A percentile compares a stretch with the other conserved stretches of the same genome.
Evolutionary conservation across 1,284 basidiomycete genomes (phyloP).

Genomic region (Fistulinella staudtii): DNA sequence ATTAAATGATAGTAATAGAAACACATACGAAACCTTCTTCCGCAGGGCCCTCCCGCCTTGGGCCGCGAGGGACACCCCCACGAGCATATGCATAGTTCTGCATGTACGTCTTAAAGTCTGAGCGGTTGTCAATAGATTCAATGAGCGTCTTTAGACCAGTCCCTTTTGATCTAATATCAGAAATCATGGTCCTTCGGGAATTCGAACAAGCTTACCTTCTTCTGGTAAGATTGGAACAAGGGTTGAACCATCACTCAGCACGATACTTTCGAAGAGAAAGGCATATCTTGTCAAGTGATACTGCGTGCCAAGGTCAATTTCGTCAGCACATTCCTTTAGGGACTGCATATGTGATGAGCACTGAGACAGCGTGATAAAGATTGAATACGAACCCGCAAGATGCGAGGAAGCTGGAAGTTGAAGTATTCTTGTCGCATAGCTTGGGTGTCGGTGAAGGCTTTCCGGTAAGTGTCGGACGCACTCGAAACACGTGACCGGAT

Average conservation of each 20-base stretch:
- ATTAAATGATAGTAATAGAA: constrained; percentile 10
- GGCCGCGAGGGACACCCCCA: constrained; percentile 61
- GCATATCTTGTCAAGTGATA: constrained; percentile 96
- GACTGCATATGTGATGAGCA: constrained; percentile 46
- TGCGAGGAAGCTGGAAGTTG: constrained; percentile 92
- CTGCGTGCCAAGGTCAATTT: constrained; percentile 95
- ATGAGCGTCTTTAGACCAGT: constrained; percentile 83
- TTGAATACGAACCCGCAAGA: constrained; percentile 70
- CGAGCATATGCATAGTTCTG: constrained; percentile 91
- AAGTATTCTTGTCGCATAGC: constrained; percentile 94
- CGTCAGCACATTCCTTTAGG: constrained; percentile 95
- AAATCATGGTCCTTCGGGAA: constrained; percentile 4
- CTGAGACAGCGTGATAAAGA: constrained; percentile 1
- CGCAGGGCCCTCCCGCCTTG: constrained; percentile 75
- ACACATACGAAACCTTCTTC: constrained; percentile 82
- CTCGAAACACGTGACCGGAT: constrained; percentile 80
- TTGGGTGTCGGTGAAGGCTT: constrained; percentile 89
- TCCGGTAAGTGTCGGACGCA: constrained; percentile 86
- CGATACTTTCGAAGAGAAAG: constrained; percentile 88
- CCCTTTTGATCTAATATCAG: constrained; percentile 35
- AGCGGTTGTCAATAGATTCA: constrained; percentile 90
- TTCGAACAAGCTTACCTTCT: constrained; percentile 38
- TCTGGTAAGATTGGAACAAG: constrained; percentile 73
- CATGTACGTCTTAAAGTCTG: constrained; percentile 97
- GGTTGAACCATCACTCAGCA: constrained; percentile 84